Percentiles rank a stretch among this genome's conserved stretches.
Evolutionary conservation across 805 yeast species (phyloP).

Genomic region (Hemisphaericaspora nanyangensis): DNA sequence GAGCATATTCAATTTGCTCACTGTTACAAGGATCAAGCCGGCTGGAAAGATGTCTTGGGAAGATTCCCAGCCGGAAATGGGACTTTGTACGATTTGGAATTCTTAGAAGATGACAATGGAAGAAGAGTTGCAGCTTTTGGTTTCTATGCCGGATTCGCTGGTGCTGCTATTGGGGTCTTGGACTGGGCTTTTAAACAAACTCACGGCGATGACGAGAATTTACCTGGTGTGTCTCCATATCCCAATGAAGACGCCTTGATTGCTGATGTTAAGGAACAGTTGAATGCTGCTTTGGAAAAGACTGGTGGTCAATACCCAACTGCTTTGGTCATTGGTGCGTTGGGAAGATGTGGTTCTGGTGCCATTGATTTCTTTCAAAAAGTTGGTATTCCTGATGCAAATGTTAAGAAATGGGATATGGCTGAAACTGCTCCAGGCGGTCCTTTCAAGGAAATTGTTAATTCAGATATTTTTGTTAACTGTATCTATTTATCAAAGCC

Average conservation of each 20-base stretch:
- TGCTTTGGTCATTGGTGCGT: conserved; percentile 89
- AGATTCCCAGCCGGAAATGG: conserved; percentile 94
- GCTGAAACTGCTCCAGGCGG: conserved; percentile 96
- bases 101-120: conserved; percentile 88
- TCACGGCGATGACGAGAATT: conserved; percentile 59
- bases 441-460: conserved; percentile 89
- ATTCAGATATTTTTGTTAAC: conserved; percentile 87
- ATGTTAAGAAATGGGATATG: conserved; percentile 93
- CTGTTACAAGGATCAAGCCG: conserved; percentile 95
- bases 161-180: conserved; percentile 93
- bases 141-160: conserved; percentile 99
- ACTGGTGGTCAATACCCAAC: conserved; percentile 68
- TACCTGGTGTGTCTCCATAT: conserved; percentile 80
- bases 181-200: conserved; percentile 93
- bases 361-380: conserved; percentile 80
- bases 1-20: conserved; percentile 99
- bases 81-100: conserved; percentile 87
- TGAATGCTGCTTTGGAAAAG: conserved; percentile 52
- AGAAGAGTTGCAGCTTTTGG: conserved; percentile 99
- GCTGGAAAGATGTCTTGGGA: conserved; percentile 88
- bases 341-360: conserved; percentile 98
- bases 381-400: conserved; percentile 82
- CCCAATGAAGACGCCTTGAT: conserved; percentile 75
- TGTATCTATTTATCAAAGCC: conserved; percentile 93
- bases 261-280: conserved; percentile 60